A percentile compares a stretch with the other conserved stretches of the same genome.
phyloP scores from a whole-genome alignment of 1,284 basidiomycete genomes.

The Flammula alnicola region DNA sequence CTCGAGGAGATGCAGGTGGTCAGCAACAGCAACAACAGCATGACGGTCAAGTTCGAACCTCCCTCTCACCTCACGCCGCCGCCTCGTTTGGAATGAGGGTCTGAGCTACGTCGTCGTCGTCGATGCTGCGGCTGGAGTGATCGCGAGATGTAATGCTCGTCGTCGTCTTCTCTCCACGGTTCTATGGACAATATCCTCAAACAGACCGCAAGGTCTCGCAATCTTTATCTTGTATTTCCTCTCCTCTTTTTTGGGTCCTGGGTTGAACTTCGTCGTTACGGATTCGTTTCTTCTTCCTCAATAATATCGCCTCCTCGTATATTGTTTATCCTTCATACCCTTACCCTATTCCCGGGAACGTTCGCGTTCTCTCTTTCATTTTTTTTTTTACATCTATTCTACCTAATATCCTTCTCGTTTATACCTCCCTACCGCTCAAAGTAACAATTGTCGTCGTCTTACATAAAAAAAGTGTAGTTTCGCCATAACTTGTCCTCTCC shows the following conservation, averaged over 20 bases:
- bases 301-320: neutral
- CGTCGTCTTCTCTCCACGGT: slow-evolving; percentile 1
- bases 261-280: slow-evolving; percentile 10
- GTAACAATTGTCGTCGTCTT: no score
- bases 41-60: slow-evolving; percentile 34
- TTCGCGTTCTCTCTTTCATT: no score
- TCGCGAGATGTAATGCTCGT: slow-evolving; percentile 1
- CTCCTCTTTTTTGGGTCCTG: slow-evolving; percentile 11
- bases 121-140: neutral
- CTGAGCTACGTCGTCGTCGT: slow-evolving; percentile 22
- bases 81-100: slow-evolving; percentile 37
- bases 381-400: no score
- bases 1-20: slow-evolving; percentile 22
- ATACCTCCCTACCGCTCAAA: no score
- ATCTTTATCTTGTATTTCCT: neutral
- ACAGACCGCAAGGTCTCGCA: no score
- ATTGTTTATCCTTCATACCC: slow-evolving; percentile 1
- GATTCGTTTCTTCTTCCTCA: neutral
- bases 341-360: slow-evolving; percentile 1
- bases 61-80: slow-evolving; percentile 34
- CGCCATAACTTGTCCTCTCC: no score
- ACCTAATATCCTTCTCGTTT: no score
- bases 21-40: slow-evolving; percentile 12
- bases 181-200: no score
- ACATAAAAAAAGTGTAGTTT: no score